A percentile compares a stretch with the other conserved stretches of the same genome.
These are phyloP conservation scores for Chrysanthemum makinoi DNA, from an alignment of 129 eudicot species.

Conservation along the genomic window DNA sequence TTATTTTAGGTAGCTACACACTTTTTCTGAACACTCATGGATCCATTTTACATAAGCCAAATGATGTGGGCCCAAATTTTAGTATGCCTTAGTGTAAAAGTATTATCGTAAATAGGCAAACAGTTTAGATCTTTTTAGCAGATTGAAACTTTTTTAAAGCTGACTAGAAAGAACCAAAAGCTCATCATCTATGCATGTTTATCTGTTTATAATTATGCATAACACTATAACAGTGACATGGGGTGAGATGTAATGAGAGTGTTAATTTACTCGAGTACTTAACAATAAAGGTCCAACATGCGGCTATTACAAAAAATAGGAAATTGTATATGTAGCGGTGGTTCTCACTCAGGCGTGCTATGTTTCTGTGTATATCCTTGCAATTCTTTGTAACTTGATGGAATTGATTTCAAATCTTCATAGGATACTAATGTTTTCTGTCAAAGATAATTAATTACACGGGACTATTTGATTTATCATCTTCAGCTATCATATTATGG, in stretches of 20 bases:
- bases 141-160: neutral
- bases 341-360: too few relatives aligned
- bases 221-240: neutral
- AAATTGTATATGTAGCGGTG: neutral
- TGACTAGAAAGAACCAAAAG: neutral
- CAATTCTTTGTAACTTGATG: too few relatives aligned
- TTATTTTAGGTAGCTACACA: too few relatives aligned
- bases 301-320: neutral
- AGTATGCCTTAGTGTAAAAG: neutral
- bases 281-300: neutral
- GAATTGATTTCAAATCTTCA: too few relatives aligned
- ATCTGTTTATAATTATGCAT: neutral
- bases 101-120: neutral
- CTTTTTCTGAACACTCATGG: too few relatives aligned
- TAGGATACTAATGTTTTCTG: too few relatives aligned
- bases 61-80: neutral
- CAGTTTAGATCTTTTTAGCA: neutral
- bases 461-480: too few relatives aligned
- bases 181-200: neutral
- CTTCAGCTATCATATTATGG: too few relatives aligned
- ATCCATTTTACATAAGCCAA: too few relatives aligned
- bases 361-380: too few relatives aligned
- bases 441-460: too few relatives aligned
- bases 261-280: neutral
- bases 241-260: neutral